Evolutionary conservation across 2,329 filamentous ascomycete genomes (phyloP).

Genomic region (Coleophoma eucalyptorum): DNA sequence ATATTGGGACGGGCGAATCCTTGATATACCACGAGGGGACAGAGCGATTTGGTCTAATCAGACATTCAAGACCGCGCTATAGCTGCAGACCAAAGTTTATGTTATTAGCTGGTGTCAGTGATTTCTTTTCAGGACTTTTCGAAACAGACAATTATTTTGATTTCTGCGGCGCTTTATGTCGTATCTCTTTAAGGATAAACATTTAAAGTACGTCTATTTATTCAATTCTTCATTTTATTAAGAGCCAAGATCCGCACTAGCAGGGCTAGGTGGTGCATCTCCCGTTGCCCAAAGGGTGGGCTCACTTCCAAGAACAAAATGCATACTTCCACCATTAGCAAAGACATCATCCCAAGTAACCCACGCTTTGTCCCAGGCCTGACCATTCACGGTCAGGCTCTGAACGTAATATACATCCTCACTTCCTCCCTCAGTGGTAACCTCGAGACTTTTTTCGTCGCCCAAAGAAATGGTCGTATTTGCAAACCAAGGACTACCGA

Average conservation of each 20-base stretch:
- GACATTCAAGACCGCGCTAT: background rate
- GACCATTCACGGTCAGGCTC: slow-evolving; percentile 60
- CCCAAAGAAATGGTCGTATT: slow-evolving; percentile 57
- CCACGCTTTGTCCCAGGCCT: slow-evolving; percentile 60
- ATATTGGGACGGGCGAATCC: background rate
- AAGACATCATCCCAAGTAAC: slow-evolving; percentile 65
- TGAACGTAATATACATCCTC: slow-evolving; percentile 56
- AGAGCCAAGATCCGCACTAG: slow-evolving; percentile 17
- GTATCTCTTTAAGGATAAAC: no score
- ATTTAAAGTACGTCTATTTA: no score
- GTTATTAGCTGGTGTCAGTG: no score
- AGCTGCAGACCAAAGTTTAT: background rate
- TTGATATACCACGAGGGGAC: background rate
- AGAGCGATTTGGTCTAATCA: background rate
- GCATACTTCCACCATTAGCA: slow-evolving; percentile 55
- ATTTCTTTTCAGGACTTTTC: no score
- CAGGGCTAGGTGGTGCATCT: slow-evolving; percentile 57
- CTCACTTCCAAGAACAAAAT: slow-evolving; percentile 57
- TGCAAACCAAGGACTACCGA: slow-evolving; percentile 60
- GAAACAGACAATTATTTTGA: no score
- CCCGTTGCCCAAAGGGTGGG: slow-evolving; percentile 55
- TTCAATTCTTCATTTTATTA: no score
- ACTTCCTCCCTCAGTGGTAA: slow-evolving; percentile 46
- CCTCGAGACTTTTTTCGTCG: slow-evolving; percentile 45
- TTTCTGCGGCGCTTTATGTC: no score